Conservation (phyloP, 257 asterid genomes). For the Dorcoceras hygrometricum region DNA sequence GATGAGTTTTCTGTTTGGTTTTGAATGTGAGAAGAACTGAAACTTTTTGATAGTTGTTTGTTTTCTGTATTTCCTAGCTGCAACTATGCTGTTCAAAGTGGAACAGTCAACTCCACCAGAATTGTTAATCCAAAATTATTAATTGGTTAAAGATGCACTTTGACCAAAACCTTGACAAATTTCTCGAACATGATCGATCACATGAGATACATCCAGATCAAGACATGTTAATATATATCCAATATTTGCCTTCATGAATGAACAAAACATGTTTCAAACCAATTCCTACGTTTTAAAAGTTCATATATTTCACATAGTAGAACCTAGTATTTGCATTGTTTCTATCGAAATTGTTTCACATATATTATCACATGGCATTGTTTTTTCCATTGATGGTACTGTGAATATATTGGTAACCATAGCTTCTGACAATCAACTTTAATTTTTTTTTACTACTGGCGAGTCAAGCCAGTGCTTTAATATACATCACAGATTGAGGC, state of each 20-base stretch:
- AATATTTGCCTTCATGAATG: background rate
- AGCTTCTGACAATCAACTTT: background rate
- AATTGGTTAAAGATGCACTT: background rate
- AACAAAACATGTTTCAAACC: background rate
- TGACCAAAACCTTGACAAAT: too few species aligned
- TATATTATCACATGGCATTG: background rate
- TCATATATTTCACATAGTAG: too few species aligned
- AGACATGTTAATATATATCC: conserved; percentile 6
- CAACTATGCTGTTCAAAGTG: background rate
- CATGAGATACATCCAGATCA: conserved; percentile 2
- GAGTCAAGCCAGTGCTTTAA: background rate
- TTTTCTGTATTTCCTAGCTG: too few species aligned
- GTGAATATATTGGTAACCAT: background rate
- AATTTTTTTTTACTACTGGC: too few species aligned
- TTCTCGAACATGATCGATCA: background rate
- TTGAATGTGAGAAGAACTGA: background rate
- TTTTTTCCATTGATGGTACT: background rate
- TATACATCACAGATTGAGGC: background rate
- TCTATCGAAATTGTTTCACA: too few species aligned
- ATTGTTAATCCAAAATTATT: too few species aligned
- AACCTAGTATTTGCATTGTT: too few species aligned
- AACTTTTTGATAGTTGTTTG: background rate
- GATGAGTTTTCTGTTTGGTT: background rate
- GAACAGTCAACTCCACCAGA: background rate
- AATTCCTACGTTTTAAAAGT: background rate